Conservation (phyloP, 768 basidiomycete genomes). For the Termitomyces titanicus region DNA sequence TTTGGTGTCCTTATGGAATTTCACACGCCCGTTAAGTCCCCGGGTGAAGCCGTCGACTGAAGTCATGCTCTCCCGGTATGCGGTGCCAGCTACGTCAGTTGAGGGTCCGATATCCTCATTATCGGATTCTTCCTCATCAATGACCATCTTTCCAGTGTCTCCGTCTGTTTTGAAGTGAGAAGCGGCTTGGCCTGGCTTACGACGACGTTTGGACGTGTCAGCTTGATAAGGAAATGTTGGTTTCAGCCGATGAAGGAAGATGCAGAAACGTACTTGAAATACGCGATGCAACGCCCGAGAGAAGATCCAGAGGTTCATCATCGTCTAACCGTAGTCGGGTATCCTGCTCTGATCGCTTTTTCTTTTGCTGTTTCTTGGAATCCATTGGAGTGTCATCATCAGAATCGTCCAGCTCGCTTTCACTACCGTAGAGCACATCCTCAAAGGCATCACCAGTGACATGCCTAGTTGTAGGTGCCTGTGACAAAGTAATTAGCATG, state of each 20-base stretch:
- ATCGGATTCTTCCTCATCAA: slow-evolving; percentile 57
- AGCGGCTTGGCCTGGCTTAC: slow-evolving; percentile 85
- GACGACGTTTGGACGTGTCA: slow-evolving; percentile 44
- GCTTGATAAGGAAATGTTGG: slow-evolving; percentile 26
- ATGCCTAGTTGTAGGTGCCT: slow-evolving; percentile 46
- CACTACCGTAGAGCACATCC: slow-evolving; percentile 95
- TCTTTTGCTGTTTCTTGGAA: slow-evolving; percentile 24
- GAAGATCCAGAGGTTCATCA: slow-evolving; percentile 93
- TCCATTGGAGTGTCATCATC: slow-evolving; percentile 50
- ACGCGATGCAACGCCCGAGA: slow-evolving; percentile 72
- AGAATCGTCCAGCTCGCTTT: slow-evolving; percentile 80
- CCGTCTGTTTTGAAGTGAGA: slow-evolving; percentile 84
- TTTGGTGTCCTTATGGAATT: slow-evolving; percentile 97
- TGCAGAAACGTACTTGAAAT: slow-evolving; percentile 57
- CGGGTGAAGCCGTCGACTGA: slow-evolving; percentile 90
- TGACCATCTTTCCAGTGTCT: slow-evolving; percentile 76
- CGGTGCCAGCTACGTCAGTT: slow-evolving; percentile 63
- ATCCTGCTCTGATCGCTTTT: slow-evolving; percentile 32
- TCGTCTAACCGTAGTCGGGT: slow-evolving; percentile 80
- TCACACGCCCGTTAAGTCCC: slow-evolving; percentile 78
- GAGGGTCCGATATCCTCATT: slow-evolving; percentile 32
- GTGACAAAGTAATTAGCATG: slow-evolving; percentile 5
- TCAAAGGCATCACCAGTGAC: slow-evolving; percentile 88
- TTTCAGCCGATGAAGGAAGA: background rate
- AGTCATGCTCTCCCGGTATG: slow-evolving; percentile 79